phyloP scores from a whole-genome alignment of 495 filamentous ascomycete species.

The Sordaria brevicollis region DNA sequence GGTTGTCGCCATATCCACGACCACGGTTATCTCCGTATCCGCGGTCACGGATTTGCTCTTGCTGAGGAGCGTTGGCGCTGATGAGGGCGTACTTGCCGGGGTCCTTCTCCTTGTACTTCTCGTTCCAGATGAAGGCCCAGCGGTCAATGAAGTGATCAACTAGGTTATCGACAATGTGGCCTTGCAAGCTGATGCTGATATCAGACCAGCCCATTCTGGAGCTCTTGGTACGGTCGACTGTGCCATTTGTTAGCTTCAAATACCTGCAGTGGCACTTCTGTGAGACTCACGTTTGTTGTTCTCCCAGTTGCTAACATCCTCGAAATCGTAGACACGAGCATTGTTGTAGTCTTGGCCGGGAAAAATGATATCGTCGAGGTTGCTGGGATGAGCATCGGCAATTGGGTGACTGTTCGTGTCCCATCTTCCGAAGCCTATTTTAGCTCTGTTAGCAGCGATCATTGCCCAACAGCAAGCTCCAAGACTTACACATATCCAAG shows the following conservation, averaged over 20 bases:
- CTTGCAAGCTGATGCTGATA: slow-evolving; percentile 70
- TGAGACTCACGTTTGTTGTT: slow-evolving; percentile 56
- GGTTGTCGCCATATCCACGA: background rate
- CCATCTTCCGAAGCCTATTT: slow-evolving; percentile 47
- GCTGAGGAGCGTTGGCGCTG: background rate
- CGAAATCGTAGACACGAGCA: slow-evolving; percentile 76
- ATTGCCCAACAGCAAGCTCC: background rate
- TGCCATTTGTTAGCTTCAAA: slow-evolving; percentile 7
- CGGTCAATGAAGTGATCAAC: slow-evolving; percentile 71
- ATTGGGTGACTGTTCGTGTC: slow-evolving; percentile 67
- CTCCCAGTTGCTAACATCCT: slow-evolving; percentile 72
- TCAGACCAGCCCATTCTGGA: slow-evolving; percentile 95
- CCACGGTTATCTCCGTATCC: background rate
- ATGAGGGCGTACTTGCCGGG: slow-evolving; percentile 44
- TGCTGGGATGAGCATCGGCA: slow-evolving; percentile 72
- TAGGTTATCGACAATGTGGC: slow-evolving; percentile 69
- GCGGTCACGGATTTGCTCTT: background rate
- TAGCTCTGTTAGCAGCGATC: slow-evolving; percentile 6
- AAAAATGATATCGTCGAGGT: slow-evolving; percentile 66
- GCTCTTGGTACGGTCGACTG: slow-evolving; percentile 62
- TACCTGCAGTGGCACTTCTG: background rate
- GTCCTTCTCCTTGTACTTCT: slow-evolving; percentile 66
- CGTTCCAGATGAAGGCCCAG: slow-evolving; percentile 87
- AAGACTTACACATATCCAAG: slow-evolving; percentile 47
- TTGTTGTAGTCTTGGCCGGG: slow-evolving; percentile 96